Evolutionary conservation across 2,329 filamentous ascomycete species (phyloP).

Genomic region (Diaporthe capsici): DNA sequence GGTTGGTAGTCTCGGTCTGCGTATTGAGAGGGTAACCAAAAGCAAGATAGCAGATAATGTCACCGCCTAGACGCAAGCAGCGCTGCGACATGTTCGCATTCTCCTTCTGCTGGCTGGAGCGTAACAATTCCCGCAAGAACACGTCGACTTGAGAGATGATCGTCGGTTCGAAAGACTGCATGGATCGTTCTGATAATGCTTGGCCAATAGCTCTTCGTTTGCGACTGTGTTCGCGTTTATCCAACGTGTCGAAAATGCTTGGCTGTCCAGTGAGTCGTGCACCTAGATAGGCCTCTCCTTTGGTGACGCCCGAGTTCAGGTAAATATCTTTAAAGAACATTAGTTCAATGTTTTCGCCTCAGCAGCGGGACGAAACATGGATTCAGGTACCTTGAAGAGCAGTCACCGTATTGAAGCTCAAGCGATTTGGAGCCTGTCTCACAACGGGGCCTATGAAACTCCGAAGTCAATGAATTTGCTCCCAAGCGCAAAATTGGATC

Average conservation of each 20-base stretch:
- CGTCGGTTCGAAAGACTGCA: background rate
- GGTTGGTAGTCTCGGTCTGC: background rate
- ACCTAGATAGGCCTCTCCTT: slow-evolving; percentile 10
- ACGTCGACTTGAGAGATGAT: background rate
- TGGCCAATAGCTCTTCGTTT: slow-evolving; percentile 2
- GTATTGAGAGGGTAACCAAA: background rate
- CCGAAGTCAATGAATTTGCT: background rate
- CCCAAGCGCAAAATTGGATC: background rate
- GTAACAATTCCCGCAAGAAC: background rate
- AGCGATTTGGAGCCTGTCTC: slow-evolving; percentile 12
- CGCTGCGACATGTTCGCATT: background rate
- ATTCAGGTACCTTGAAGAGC: slow-evolving; percentile 8
- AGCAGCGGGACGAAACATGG: background rate
- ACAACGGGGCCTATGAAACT: background rate
- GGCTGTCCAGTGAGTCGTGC: background rate
- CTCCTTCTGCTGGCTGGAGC: background rate
- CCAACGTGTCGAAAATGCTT: slow-evolving; percentile 10
- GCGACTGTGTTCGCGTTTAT: slow-evolving; percentile 12
- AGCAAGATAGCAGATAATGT: background rate
- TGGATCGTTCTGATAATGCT: background rate
- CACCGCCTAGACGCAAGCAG: background rate
- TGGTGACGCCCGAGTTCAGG: background rate
- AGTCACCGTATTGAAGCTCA: slow-evolving; percentile 13
- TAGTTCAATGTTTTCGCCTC: background rate
- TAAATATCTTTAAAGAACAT: background rate